phyloP scores from a whole-genome alignment of 257 asterid genomes.

The Prunella vulgaris region DNA sequence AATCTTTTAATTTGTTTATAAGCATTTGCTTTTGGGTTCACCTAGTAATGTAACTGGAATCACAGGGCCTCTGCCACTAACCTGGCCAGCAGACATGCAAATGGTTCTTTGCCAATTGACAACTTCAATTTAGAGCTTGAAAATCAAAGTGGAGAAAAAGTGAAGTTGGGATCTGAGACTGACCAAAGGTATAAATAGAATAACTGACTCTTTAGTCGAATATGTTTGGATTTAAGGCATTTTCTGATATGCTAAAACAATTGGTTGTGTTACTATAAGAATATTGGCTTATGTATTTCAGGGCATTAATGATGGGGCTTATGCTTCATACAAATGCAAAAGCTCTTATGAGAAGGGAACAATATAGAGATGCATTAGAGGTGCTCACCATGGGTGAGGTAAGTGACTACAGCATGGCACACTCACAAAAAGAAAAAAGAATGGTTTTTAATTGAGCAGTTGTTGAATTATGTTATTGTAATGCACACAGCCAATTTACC shows the following conservation, averaged over 20 bases:
- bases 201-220: not conserved
- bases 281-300: constrained; percentile 25
- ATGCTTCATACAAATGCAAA: constrained; percentile 91
- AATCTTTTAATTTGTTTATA: not conserved
- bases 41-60: constrained; percentile 11
- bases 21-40: constrained; percentile 9
- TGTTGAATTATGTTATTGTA: not conserved
- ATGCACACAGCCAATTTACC: not conserved
- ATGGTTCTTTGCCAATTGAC: constrained; percentile 85
- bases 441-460: not conserved
- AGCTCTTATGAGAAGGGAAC: constrained; percentile 56
- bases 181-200: constrained; percentile 60
- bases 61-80: constrained; percentile 76
- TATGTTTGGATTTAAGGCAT: constrained; percentile 6
- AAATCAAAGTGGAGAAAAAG: constrained; percentile 86
- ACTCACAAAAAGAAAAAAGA: not conserved
- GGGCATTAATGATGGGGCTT: constrained; percentile 97
- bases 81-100: constrained; percentile 74
- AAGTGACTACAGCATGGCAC: constrained; percentile 13
- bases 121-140: constrained; percentile 91
- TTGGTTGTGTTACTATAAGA: not conserved
- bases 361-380: constrained; percentile 77
- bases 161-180: constrained; percentile 85
- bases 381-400: constrained; percentile 96
- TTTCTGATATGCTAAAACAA: not conserved